Base-by-base conservation (phyloP, 805 yeast genomes). In the Wickerhamiella shivajii region DNA sequence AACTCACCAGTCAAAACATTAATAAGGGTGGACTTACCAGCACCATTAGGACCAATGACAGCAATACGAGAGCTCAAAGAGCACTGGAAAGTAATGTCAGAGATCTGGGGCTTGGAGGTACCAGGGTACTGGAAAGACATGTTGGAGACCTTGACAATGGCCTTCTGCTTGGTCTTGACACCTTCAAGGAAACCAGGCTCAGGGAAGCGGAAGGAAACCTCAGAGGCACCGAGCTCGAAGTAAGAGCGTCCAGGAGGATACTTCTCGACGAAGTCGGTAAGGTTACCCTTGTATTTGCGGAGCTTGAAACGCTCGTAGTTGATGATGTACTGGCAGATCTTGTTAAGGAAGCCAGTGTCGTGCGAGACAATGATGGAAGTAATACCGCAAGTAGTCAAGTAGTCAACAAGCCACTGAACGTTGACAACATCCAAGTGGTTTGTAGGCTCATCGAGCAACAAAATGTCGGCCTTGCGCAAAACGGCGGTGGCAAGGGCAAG, bases 101-200 rank as follows among this genome's bases (percentile, higher is more conserved):
- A 43, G 53, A 90, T 70, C 73, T 90, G 98, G 55, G 98, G 98
- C 69, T 80, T 84, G 51, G 78, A 40, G 50, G 98, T 87, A 74
- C 98, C 98, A 64, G 93, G 94, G 71, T 90, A 90, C 76, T 87
- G 97, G 96, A 90, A 90, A 53, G 92, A 60, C 94, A 90, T 85
- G 73, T 80, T 73, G 45, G 81, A 68, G 49, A 90, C 97, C 75
- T 90, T 90, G 59, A 90, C 97, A 66, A 90, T 90, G 60, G 98
- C 98, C 73, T 87, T 87, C 71, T 87, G 97, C 74, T 90, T 90
- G 60, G 98, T 90, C 84, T 90, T 90, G 57, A 90, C 98, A 81
- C 98, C 98, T 74, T 90, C 97, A 59, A 90, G 76, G 93, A 77
- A 87, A 80, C 98, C 98, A 66, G 98, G 98, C 69, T 80, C 96